phyloP scores from a whole-genome alignment of 169 alveolate genomes.

The Cardiosporidium cionae region DNA sequence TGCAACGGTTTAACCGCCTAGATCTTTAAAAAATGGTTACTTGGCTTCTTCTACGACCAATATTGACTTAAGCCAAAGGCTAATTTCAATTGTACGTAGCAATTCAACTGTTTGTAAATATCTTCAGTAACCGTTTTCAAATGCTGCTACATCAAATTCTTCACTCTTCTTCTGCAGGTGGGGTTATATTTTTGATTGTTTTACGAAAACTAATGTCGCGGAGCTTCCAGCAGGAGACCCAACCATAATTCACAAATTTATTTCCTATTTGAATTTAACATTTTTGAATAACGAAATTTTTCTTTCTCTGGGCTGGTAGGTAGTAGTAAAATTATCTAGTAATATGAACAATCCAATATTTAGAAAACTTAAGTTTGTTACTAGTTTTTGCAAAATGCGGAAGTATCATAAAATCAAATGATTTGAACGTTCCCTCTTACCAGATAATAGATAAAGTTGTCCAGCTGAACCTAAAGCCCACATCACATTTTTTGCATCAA shows the following conservation, averaged over 20 bases:
- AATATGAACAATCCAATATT: not conserved
- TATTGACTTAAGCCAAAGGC: too few species aligned
- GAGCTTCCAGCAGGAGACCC: slow-evolving; percentile 22
- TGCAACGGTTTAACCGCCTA: too few species aligned
- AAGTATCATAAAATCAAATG: not conserved
- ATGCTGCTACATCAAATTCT: too few species aligned
- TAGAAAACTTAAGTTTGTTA: too few species aligned
- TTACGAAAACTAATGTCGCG: not conserved
- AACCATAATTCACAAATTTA: slow-evolving; percentile 13
- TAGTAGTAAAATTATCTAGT: not conserved
- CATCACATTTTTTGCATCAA: slow-evolving; percentile 7
- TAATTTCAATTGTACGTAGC: too few species aligned
- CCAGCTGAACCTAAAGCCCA: slow-evolving; percentile 19
- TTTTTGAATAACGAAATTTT: not conserved
- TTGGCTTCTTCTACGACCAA: too few species aligned
- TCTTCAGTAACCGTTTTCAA: too few species aligned
- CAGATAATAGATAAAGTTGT: slow-evolving; percentile 15
- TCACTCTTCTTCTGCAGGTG: slow-evolving; percentile 2
- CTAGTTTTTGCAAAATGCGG: too few species aligned
- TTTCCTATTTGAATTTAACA: not conserved
- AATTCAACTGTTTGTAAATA: too few species aligned
- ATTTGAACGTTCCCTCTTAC: not conserved
- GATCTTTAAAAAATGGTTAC: too few species aligned
- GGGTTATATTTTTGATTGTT: not conserved
- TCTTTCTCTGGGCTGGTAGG: too few species aligned